These are phyloP conservation scores for Gossypium davidsonii DNA, from an alignment of 441 rosid species.

Conservation along the genomic window DNA sequence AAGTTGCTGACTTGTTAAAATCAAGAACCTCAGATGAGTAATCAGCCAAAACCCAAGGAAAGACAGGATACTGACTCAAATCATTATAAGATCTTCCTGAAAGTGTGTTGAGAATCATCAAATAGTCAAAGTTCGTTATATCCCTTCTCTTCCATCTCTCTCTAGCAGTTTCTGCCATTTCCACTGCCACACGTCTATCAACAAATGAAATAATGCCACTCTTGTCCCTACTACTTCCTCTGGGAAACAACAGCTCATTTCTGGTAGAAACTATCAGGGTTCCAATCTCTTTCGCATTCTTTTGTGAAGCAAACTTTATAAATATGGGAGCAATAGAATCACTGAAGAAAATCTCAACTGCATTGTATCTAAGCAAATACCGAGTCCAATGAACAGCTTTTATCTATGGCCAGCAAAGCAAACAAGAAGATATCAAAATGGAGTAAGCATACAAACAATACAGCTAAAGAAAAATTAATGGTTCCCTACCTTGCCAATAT, in stretches of 20 bases:
- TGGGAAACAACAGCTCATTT: slow-evolving; percentile 83
- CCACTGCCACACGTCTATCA: slow-evolving; percentile 79
- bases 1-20: slow-evolving; percentile 89
- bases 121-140: slow-evolving; percentile 91
- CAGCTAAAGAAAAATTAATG: slow-evolving; percentile 2
- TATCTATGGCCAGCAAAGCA: slow-evolving; percentile 42
- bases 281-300: slow-evolving; percentile 94
- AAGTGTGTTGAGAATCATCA: slow-evolving; percentile 89
- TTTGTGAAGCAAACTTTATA: slow-evolving; percentile 69
- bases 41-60: slow-evolving; percentile 97
- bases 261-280: slow-evolving; percentile 76
- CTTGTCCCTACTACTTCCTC: slow-evolving; percentile 83
- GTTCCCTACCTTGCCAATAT: slow-evolving; percentile 62
- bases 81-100: slow-evolving; percentile 97
- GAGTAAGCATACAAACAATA: slow-evolving; percentile 15
- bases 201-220: slow-evolving; percentile 70
- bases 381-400: slow-evolving; percentile 93
- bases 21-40: slow-evolving; percentile 91
- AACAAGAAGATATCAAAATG: slow-evolving; percentile 21
- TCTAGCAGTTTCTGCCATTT: slow-evolving; percentile 93
- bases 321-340: slow-evolving; percentile 75
- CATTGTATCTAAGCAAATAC: slow-evolving; percentile 90
- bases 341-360: slow-evolving; percentile 76
- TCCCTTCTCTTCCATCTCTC: slow-evolving; percentile 98
- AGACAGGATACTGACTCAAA: slow-evolving; percentile 94